Evolutionary conservation across 441 rosid species (phyloP), one percentile per base, ranked within the genome.

Genomic region (Arabidopsis lyrata): DNA sequence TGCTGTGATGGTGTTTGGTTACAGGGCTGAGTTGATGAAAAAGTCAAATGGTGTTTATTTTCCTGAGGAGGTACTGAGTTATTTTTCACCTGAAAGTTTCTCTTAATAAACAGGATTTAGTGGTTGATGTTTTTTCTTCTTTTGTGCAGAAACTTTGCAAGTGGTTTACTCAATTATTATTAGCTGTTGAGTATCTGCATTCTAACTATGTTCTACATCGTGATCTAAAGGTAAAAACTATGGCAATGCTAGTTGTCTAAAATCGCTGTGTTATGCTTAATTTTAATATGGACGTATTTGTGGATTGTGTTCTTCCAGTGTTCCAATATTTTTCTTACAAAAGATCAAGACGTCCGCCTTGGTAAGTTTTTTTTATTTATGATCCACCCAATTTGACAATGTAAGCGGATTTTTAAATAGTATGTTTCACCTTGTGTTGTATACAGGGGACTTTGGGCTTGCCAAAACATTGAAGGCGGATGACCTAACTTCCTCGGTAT

Each of bases 381-480:
- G 13, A 29, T 67, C 52, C 16, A 27, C 20, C 42, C 69, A 57
- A 9, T 24, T 71, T 61, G 58, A 59, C 66, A 16, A 13, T 67
- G 72, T 48, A 29, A 31, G n/a, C 4, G 16, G 38, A 63, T 9
- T 24, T 39, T 18, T 32, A 15, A 66, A 55, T 39, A 58, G 7
- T 35, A 70, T 80, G 29, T 70, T 61, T 68, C 18, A 41, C 56
- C 7, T 69, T 76, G 41, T 77, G 52, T 77, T 62, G 20, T 77
- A 50, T 81, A 29, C 64, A 94, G 98, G 98, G 78, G 98, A 94
- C 83, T 94, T 94, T 81, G 98, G 98, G 15, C 92, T 94, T 73
- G 98, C 98, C n/a, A 94, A 91, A 82, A 94, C 96, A 59, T 60
- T 94, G 77, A 91, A 94, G 81, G 96, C 96, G 8, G 95, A 94